Evolutionary conservation across 1,284 basidiomycete genomes (phyloP).

Genomic region (Phellopilus nigrolimitatus): DNA sequence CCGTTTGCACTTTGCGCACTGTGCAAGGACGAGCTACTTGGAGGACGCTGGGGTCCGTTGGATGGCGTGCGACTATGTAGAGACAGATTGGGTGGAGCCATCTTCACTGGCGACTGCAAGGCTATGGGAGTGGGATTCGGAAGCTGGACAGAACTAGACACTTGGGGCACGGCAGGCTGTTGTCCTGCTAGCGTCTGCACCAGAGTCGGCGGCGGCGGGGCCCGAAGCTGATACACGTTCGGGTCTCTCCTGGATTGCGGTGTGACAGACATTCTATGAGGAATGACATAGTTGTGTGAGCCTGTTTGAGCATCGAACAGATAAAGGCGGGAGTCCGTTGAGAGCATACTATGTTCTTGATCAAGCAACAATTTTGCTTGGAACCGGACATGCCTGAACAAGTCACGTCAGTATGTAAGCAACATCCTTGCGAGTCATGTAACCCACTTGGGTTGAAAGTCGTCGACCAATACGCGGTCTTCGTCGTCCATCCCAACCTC

Average conservation of each 20-base stretch:
- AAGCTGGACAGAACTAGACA: constrained; percentile 45
- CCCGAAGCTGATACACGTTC: neutral
- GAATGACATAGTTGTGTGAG: constrained; percentile 31
- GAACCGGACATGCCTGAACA: constrained; percentile 49
- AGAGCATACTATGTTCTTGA: constrained; percentile 40
- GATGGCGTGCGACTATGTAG: constrained; percentile 56
- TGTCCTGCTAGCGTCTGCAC: neutral
- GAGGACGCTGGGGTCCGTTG: constrained; percentile 48
- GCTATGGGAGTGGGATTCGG: constrained; percentile 35
- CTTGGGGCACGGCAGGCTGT: constrained; percentile 28
- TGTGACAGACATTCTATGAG: constrained; percentile 27
- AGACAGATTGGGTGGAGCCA: constrained; percentile 41
- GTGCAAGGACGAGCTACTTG: constrained; percentile 27
- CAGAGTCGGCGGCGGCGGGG: constrained; percentile 18
- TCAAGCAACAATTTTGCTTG: constrained; percentile 51
- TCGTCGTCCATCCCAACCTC: constrained; percentile 65
- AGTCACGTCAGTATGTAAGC: constrained; percentile 2
- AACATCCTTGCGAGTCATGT: neutral
- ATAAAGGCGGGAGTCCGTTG: constrained; percentile 41
- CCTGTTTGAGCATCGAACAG: constrained; percentile 34
- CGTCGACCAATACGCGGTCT: constrained; percentile 64
- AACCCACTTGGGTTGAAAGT: constrained; percentile 57
- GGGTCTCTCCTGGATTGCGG: constrained; percentile 1
- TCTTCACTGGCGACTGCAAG: constrained; percentile 28
- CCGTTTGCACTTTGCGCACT: constrained; percentile 23